These are phyloP conservation scores for Volvariella surrecta DNA, from an alignment of 1,284 basidiomycete genomes.

Conservation along the genomic window DNA sequence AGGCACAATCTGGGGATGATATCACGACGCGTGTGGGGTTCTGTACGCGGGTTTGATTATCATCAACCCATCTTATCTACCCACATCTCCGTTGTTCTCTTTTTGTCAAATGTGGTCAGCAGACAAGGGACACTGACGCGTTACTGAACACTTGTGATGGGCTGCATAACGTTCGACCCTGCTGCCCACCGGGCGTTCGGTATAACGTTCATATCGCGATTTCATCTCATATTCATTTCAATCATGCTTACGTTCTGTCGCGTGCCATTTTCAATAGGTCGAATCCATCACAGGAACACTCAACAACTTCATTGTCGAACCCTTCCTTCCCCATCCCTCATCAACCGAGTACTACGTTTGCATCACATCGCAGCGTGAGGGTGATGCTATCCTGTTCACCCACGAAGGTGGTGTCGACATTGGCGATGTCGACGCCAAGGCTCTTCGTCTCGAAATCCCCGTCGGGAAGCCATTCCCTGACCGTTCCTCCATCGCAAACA, in stretches of 20 bases:
- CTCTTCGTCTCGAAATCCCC: constrained; percentile 82
- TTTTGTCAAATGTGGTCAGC: no score
- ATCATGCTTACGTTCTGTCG: constrained; percentile 10
- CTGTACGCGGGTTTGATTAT: no score
- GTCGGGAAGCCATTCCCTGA: constrained; percentile 76
- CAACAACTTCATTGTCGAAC: constrained; percentile 97
- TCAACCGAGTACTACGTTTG: constrained; percentile 98
- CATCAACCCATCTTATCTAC: no score
- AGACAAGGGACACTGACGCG: no score
- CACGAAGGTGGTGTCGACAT: constrained; percentile 99
- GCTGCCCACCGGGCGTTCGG: no score
- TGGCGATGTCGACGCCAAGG: constrained; percentile 98
- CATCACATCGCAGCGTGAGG: constrained; percentile 93
- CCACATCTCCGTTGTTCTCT: no score
- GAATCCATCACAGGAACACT: constrained; percentile 91
- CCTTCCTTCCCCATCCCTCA: constrained; percentile 92
- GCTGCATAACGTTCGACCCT: no score
- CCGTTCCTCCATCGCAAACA: constrained; percentile 65
- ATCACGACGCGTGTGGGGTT: no score
- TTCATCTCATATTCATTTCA: constrained; percentile 12
- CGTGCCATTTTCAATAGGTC: constrained; percentile 42
- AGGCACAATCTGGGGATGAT: not conserved
- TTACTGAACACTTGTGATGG: no score
- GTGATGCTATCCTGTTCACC: constrained; percentile 96
- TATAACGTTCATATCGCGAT: no score